Percentiles rank a stretch among this genome's conserved stretches.
These are phyloP conservation scores for Nemania serpens DNA, from an alignment of 2,329 filamentous ascomycete species.

Conservation along the genomic window DNA sequence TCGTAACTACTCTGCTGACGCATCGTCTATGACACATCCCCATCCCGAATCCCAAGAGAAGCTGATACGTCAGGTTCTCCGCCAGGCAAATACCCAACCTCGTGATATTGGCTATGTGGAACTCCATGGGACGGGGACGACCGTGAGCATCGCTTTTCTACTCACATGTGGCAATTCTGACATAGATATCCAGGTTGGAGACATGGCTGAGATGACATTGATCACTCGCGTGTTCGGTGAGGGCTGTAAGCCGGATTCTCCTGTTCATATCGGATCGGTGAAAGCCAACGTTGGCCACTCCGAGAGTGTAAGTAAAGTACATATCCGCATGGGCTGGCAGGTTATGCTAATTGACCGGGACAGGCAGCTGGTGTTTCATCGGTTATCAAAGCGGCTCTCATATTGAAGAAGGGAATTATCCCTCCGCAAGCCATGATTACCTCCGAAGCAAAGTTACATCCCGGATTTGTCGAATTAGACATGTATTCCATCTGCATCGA, in stretches of 20 bases:
- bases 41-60: constrained; percentile 37
- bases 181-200: constrained; percentile 51
- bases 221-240: constrained; percentile 59
- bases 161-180: constrained; percentile 3
- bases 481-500: constrained; percentile 21
- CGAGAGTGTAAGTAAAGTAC: constrained; percentile 40
- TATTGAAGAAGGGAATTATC: constrained; percentile 49
- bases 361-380: constrained; percentile 44
- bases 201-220: constrained; percentile 67
- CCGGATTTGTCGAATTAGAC: constrained; percentile 13
- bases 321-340: not conserved
- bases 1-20: constrained; percentile 74
- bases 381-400: constrained; percentile 52
- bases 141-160: constrained; percentile 45
- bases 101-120: constrained; percentile 65
- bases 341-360: constrained; percentile 2
- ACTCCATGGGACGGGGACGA: constrained; percentile 73
- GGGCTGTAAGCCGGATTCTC: constrained; percentile 49
- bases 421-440: constrained; percentile 55
- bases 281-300: constrained; percentile 56
- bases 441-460: constrained; percentile 8
- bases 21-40: constrained; percentile 61
- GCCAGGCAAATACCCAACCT: constrained; percentile 8
- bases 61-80: constrained; percentile 32
- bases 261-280: constrained; percentile 52